Conservation (phyloP, 768 basidiomycete genomes). For the Trichaptum fuscoviolaceum region DNA sequence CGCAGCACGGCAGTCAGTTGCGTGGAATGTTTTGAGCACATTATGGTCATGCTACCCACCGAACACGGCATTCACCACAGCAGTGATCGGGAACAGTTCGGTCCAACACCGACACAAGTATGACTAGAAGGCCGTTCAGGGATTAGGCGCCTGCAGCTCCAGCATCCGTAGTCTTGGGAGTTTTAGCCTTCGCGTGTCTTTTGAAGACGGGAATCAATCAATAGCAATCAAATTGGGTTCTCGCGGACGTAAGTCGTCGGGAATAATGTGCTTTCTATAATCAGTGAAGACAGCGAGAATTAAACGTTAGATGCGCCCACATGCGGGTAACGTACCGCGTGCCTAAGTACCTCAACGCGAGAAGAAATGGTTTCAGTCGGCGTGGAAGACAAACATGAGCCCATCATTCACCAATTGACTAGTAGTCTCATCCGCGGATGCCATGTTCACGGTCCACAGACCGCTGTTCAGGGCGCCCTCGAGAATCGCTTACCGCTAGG, state of each 20-base stretch:
- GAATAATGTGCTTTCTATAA: constrained; percentile 1
- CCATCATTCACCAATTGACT: neutral
- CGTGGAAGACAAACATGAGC: neutral
- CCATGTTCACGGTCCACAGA: neutral
- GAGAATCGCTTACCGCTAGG: neutral
- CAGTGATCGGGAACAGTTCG: neutral
- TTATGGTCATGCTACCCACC: neutral
- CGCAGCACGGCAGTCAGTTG: neutral
- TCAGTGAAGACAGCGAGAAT: neutral
- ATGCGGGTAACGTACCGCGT: constrained; percentile 1
- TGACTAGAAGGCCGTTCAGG: neutral
- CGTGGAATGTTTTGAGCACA: neutral
- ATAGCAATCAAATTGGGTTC: neutral
- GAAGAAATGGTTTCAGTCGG: constrained; percentile 2
- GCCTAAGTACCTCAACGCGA: constrained; percentile 2
- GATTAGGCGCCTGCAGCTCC: neutral
- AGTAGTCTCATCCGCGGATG: neutral
- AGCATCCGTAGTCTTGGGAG: neutral
- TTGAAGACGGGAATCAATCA: neutral
- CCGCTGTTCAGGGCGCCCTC: constrained; percentile 1
- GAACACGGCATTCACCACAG: neutral
- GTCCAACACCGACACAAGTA: neutral
- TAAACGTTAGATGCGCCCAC: constrained; percentile 1
- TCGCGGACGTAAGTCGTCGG: neutral
- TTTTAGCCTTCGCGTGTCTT: neutral